phyloP scores from a whole-genome alignment of 2,329 filamentous ascomycete species.

The Ceratocystis diversiconidia region DNA sequence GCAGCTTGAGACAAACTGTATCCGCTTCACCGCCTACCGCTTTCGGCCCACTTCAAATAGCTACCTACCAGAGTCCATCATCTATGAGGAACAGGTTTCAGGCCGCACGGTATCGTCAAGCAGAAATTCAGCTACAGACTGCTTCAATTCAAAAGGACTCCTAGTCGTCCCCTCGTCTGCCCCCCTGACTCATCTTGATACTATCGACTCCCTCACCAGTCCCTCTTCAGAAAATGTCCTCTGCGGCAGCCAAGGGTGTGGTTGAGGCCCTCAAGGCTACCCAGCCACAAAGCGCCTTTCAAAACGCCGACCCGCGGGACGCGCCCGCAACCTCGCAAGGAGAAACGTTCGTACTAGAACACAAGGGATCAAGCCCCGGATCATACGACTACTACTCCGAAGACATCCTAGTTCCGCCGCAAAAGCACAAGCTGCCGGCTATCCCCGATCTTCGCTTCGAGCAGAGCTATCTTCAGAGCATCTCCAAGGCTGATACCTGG shows the following conservation, averaged over 20 bases:
- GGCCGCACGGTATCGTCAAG: not conserved
- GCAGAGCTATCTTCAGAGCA: constrained; percentile 90
- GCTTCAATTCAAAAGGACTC: not conserved
- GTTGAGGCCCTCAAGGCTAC: constrained; percentile 18
- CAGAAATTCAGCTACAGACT: not conserved
- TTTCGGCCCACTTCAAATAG: not conserved
- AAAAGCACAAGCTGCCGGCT: constrained; percentile 37
- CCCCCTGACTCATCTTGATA: not conserved
- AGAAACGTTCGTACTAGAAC: constrained; percentile 10
- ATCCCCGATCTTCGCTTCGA: constrained; percentile 90
- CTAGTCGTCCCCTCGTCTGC: not conserved
- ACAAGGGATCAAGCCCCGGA: constrained; percentile 22
- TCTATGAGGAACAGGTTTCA: not conserved
- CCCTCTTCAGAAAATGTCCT: constrained; percentile 4
- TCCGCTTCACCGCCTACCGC: not conserved
- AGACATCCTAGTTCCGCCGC: constrained; percentile 45
- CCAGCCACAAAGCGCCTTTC: constrained; percentile 18
- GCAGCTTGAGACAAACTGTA: not conserved
- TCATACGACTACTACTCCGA: constrained; percentile 54
- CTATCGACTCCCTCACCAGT: not conserved
- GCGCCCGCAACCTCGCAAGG: constrained; percentile 16
- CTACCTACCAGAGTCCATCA: not conserved
- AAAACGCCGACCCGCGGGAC: constrained; percentile 14
- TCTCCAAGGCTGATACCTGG: constrained; percentile 65
- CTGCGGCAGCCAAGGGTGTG: constrained; percentile 12